phyloP scores from a whole-genome alignment of 2,329 filamentous ascomycete genomes.

The Epichloe scottii region DNA sequence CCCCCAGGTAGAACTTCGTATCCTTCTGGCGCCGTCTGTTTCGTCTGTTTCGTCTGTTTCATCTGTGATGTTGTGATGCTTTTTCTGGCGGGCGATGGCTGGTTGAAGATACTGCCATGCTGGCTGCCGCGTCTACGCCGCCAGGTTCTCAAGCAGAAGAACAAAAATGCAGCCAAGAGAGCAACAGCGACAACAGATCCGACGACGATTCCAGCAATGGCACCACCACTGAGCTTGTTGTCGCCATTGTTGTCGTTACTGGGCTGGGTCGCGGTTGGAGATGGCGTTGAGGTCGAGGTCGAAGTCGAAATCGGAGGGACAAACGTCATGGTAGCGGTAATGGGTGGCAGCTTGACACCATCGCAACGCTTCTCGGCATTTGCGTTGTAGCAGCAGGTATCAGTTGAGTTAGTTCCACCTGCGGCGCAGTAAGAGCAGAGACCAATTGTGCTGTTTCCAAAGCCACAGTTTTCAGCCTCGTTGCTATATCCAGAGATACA shows the following conservation, averaged over 20 bases:
- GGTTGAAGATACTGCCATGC: slow-evolving; percentile 71
- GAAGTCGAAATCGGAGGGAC: slow-evolving; percentile 32
- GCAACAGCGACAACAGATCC: slow-evolving; percentile 62
- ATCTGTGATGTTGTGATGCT: slow-evolving; percentile 29
- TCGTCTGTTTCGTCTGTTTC: slow-evolving; percentile 7
- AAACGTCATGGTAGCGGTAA: slow-evolving; percentile 56
- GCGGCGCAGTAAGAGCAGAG: slow-evolving; percentile 78
- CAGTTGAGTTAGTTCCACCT: slow-evolving; percentile 80
- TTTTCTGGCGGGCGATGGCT: slow-evolving; percentile 61
- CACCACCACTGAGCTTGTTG: slow-evolving; percentile 57
- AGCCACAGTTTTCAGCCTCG: slow-evolving; percentile 81
- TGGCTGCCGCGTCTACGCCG: slow-evolving; percentile 48
- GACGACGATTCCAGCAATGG: slow-evolving; percentile 82
- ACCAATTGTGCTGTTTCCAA: slow-evolving; percentile 54
- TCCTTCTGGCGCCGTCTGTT: slow-evolving; percentile 31
- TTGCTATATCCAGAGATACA: slow-evolving; percentile 72
- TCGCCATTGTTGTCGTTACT: slow-evolving; percentile 18
- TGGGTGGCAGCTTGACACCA: slow-evolving; percentile 65
- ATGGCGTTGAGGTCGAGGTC: slow-evolving; percentile 25
- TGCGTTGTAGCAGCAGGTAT: slow-evolving; percentile 85
- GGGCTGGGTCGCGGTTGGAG: slow-evolving; percentile 9
- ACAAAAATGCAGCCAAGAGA: slow-evolving; percentile 55
- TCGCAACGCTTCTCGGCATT: slow-evolving; percentile 62
- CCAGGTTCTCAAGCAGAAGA: slow-evolving; percentile 45
- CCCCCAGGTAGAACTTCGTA: slow-evolving; percentile 74